These are phyloP conservation scores for Mortierella sp. DNA, from an alignment of 371 early-diverging fungal species.

Conservation along the genomic window DNA sequence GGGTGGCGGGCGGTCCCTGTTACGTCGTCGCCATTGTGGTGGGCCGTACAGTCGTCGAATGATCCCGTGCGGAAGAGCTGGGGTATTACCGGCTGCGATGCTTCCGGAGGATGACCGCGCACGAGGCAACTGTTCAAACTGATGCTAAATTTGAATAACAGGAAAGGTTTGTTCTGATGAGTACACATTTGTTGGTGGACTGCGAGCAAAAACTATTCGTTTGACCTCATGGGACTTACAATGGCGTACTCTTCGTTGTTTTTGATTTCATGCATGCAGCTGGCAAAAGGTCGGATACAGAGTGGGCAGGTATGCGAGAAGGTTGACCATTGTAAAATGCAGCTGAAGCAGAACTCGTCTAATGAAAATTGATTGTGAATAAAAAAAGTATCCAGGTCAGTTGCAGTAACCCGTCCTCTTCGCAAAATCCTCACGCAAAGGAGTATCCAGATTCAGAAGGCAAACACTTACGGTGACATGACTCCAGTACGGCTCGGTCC, in stretches of 20 bases:
- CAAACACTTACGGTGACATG: constrained; percentile 43
- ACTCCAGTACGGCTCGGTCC: constrained; percentile 36
- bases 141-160: constrained; percentile 21
- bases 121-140: constrained; percentile 24
- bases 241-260: constrained; percentile 23
- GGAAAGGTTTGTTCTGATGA: neutral
- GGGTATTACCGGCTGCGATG: neutral
- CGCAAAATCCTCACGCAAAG: neutral
- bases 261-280: constrained; percentile 39
- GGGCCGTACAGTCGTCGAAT: constrained; percentile 46
- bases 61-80: constrained; percentile 28
- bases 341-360: constrained; percentile 51
- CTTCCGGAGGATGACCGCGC: neutral
- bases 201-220: neutral
- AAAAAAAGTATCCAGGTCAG: neutral
- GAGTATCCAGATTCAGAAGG: neutral
- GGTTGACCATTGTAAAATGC: constrained; percentile 45
- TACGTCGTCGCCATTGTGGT: constrained; percentile 29
- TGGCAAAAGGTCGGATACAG: constrained; percentile 31
- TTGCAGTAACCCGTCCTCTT: neutral
- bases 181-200: neutral
- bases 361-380: neutral
- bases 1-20: neutral
- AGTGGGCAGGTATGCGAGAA: constrained; percentile 49
- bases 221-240: constrained; percentile 21